Base-by-base conservation (phyloP, 768 basidiomycete species). In the Suillus plorans region DNA sequence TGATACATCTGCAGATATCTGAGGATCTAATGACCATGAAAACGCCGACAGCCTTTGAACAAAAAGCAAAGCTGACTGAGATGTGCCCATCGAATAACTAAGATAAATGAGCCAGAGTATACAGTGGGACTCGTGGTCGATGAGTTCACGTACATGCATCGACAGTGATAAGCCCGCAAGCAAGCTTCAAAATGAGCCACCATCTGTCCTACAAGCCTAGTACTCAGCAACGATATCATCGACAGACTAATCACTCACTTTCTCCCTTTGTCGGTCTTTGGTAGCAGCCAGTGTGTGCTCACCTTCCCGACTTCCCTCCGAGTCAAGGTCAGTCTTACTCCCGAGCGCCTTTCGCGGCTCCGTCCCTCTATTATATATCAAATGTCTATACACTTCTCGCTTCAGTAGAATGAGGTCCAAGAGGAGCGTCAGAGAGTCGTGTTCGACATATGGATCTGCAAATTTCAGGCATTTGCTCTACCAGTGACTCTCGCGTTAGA, bases 381-480 rank as follows among this genome's bases (percentile, higher is more conserved):
- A 76, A 76, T 95, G 93, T 20, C 89, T 82, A 71, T 90, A 94
- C 4, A 94, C 93, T 14, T 86, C 92, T 44, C 89, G 78, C 74
- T 94, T 94, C 28, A 95, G 81, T 28, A 95, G 81, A 60, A 95
- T 89, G 2, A 95, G 82, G 77, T 95, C 94, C 47, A 95, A 81
- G 6, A 91, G 76, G 22, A 94, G 78, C 2, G 86, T 89, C 65
- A 94, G 77, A 0, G 81, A 78, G 73, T 94, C 92, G 66, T 94
- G 89, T 72, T 95, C 93, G 65, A 94, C 91, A 69, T 94, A 95
- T 63, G 91, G 91, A 76, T 95, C 94, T 0, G 88, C 92, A 70
- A 94, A 93, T 34, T 79, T 76, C 44, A 81, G 82, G 70, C 91
- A 92, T 62, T 78, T 78, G 31, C 79, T 76, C 90, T 91, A 14